Conservation (phyloP, 176 grass and related monocot species). For the Paspalum vaginatum region DNA sequence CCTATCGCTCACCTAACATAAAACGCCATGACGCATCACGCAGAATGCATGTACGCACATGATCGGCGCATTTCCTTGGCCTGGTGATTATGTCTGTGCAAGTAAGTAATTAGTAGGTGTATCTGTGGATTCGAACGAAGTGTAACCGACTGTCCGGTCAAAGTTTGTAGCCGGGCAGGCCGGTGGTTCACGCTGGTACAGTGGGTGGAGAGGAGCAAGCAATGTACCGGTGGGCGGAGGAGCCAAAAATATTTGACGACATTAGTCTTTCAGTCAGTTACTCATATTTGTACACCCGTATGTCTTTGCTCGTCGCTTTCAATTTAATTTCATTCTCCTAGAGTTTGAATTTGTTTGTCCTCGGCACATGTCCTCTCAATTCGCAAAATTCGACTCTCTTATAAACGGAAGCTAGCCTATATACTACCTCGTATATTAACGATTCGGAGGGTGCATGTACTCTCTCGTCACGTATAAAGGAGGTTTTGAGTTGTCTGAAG, state of each 20-base stretch:
- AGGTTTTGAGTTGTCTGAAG: too few relatives aligned
- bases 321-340: not conserved
- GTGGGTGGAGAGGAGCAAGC: not conserved
- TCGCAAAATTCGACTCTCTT: too few relatives aligned
- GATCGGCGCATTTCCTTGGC: not conserved
- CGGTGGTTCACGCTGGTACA: conserved; percentile 43
- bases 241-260: not conserved
- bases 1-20: not conserved
- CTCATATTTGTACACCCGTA: not conserved
- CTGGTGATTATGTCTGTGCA: not conserved
- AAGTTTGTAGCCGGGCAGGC: not conserved
- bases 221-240: not conserved
- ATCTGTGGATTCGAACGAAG: not conserved
- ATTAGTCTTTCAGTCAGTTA: not conserved
- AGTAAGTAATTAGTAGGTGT: not conserved
- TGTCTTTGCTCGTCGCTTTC: not conserved
- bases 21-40: not conserved
- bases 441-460: too few relatives aligned
- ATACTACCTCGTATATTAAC: too few relatives aligned
- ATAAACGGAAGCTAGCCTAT: too few relatives aligned
- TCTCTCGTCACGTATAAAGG: too few relatives aligned
- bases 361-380: not conserved
- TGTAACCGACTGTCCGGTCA: not conserved
- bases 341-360: not conserved
- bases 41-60: conserved; percentile 5